Evolutionary conservation across 2,329 filamentous ascomycete genomes (phyloP).

Genomic region (Rhexocercosporidium sp.): DNA sequence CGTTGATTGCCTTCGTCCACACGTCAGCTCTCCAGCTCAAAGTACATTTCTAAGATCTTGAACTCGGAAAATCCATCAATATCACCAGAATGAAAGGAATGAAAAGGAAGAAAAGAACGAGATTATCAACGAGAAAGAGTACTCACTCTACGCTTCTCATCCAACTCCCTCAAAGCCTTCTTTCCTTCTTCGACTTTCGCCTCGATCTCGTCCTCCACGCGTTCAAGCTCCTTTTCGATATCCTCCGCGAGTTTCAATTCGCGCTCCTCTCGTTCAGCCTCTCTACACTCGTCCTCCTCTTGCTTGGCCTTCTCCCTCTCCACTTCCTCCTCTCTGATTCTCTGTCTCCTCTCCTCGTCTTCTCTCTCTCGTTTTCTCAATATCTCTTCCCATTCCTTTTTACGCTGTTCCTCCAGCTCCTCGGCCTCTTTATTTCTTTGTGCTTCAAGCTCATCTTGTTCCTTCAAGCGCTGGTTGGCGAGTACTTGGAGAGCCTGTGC

Average conservation of each 20-base stretch:
- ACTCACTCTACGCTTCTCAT: conserved; percentile 36
- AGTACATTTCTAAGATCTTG: not conserved
- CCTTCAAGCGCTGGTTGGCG: conserved; percentile 25
- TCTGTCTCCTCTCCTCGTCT: conserved; percentile 28
- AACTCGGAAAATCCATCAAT: not conserved
- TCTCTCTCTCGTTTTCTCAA: conserved; percentile 26
- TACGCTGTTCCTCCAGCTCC: conserved; percentile 24
- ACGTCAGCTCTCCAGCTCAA: not conserved
- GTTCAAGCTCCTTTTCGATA: conserved; percentile 36
- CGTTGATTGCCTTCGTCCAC: conserved; percentile 35
- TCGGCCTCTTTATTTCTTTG: conserved; percentile 28
- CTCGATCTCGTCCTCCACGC: conserved; percentile 39
- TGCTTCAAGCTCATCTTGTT: conserved; percentile 29
- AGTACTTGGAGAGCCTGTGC: conserved; percentile 30
- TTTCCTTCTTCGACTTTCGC: conserved; percentile 34
- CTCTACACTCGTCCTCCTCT: conserved; percentile 32
- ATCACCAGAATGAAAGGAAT: not conserved
- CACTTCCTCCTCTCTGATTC: conserved; percentile 24
- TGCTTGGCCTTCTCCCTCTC: conserved; percentile 21
- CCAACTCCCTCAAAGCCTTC: conserved; percentile 31
- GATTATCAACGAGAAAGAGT: not conserved
- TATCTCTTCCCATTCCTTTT: conserved; percentile 30
- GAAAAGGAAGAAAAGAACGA: no score
- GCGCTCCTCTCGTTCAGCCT: conserved; percentile 27
- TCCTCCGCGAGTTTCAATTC: conserved; percentile 29